phyloP scores from a whole-genome alignment of 1,284 basidiomycete species.

The Schizophyllum amplum region DNA sequence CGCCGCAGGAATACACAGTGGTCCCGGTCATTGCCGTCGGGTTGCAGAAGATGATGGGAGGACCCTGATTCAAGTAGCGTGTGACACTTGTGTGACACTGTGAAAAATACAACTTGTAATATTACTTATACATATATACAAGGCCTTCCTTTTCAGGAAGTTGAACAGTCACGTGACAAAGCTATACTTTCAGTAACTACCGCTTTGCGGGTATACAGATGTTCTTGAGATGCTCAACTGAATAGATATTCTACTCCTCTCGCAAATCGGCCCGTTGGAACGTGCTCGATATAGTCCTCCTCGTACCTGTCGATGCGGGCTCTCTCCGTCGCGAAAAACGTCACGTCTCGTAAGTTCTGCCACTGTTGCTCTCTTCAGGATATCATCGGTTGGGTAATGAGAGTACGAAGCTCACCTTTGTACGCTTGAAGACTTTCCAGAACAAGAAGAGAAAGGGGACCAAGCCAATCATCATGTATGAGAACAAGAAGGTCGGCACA shows the following conservation, averaged over 20 bases:
- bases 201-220: too few relatives aligned
- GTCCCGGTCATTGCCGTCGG: too few relatives aligned
- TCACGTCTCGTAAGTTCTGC: not conserved
- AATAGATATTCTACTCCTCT: not conserved
- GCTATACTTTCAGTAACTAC: too few relatives aligned
- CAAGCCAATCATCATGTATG: constrained; percentile 37
- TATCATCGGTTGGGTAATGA: too few relatives aligned
- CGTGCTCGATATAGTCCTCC: not conserved
- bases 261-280: not conserved
- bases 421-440: not conserved
- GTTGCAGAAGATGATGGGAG: too few relatives aligned
- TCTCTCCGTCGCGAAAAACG: not conserved
- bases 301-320: not conserved
- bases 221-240: too few relatives aligned
- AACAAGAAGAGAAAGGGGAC: not conserved
- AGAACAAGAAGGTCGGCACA: constrained; percentile 48
- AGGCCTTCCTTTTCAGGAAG: not conserved
- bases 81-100: too few relatives aligned
- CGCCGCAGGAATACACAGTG: too few relatives aligned
- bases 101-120: not conserved
- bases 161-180: too few relatives aligned
- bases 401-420: constrained; percentile 1
- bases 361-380: too few relatives aligned
- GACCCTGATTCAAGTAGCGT: too few relatives aligned
- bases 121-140: not conserved